Base-by-base conservation (phyloP, 2,329 filamentous ascomycete species). In the Chaetomiaceae sp. region DNA sequence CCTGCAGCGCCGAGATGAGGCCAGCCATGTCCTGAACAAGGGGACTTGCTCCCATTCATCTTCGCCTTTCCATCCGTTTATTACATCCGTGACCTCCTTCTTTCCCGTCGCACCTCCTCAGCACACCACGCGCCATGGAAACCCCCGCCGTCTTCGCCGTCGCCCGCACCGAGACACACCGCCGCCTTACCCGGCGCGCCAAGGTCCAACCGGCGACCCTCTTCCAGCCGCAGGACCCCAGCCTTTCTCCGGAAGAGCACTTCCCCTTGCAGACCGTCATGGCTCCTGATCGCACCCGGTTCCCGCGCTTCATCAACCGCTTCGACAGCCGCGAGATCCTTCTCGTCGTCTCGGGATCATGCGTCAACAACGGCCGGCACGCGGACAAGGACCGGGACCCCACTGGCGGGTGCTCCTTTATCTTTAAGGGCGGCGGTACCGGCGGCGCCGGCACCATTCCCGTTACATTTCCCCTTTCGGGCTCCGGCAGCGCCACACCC, bases 301-400 rank as follows among this genome's bases (percentile, higher is more conserved):
- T 63, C 34, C 66, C 67, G 19, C 67, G 68, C 40, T 67, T 68
- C 55, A 62, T 72, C 50, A 68, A 69, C 59, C 65, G 61, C 22
- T 66, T 65, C 51, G 59, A 72, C 51, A 61, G 62, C 37, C 62
- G 61, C 23, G 65, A 72, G 59, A 68, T 73, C 15, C 67, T 75
- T 7, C 64, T 76, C 23, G 72, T 70, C 52, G 65, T 72, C 9
- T 70, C 74, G 52, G 72, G 72, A 9, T 69, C 69, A 5, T 76
- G 73, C 55, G 51, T 70, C 25, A 64, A 70, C 52, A 73, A 74
- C 53, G 65, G 65, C 12, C 66, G 69, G n/a, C 38, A 56, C 44
- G 38, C 45, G 3, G 25, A 29, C 36, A 22, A 47, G 12, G 39
- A 53, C 20, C 52, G 53, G 19, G 46, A 59, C 4, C 59, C 55